These are phyloP conservation scores for Spathaspora jeffriesii DNA, from an alignment of 1,139 yeast genomes.

Conservation along the genomic window DNA sequence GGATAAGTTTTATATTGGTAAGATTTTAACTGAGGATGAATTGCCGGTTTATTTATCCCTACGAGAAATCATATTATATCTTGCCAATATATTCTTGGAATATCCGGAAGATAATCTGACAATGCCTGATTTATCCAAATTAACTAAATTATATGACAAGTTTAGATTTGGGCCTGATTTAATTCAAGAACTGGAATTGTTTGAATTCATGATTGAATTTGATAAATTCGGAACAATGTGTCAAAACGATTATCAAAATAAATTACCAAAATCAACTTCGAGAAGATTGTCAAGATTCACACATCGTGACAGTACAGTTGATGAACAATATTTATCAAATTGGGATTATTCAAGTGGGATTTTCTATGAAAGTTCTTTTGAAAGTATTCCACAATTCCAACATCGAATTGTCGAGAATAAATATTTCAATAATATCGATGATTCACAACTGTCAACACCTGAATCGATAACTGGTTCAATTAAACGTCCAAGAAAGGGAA, in stretches of 20 bases:
- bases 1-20: slow-evolving; percentile 48
- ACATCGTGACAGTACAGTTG: slow-evolving; percentile 5
- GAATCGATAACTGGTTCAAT: slow-evolving; percentile 2
- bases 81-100: slow-evolving; percentile 13
- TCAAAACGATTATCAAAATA: slow-evolving; percentile 15
- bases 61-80: slow-evolving; percentile 39
- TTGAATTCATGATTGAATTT: slow-evolving; percentile 52
- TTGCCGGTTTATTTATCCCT: slow-evolving; percentile 48
- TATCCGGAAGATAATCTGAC: slow-evolving; percentile 4
- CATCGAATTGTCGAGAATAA: slow-evolving; percentile 10
- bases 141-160: slow-evolving; percentile 65
- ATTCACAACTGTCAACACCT: too few relatives aligned
- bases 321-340: slow-evolving; percentile 2
- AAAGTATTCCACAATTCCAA: slow-evolving; percentile 8
- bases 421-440: slow-evolving; percentile 9
- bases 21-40: slow-evolving; percentile 34
- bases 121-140: slow-evolving; percentile 24
- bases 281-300: slow-evolving; percentile 8
- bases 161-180: slow-evolving; percentile 68
- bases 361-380: slow-evolving; percentile 8
- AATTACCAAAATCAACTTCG: slow-evolving; percentile 10
- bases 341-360: slow-evolving; percentile 3
- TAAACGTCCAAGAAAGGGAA: background rate
- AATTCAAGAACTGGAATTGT: slow-evolving; percentile 60
- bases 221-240: slow-evolving; percentile 20